These are phyloP conservation scores for Phaeosphaeriaceae sp. DNA, from an alignment of 2,329 filamentous ascomycete genomes.

Conservation along the genomic window DNA sequence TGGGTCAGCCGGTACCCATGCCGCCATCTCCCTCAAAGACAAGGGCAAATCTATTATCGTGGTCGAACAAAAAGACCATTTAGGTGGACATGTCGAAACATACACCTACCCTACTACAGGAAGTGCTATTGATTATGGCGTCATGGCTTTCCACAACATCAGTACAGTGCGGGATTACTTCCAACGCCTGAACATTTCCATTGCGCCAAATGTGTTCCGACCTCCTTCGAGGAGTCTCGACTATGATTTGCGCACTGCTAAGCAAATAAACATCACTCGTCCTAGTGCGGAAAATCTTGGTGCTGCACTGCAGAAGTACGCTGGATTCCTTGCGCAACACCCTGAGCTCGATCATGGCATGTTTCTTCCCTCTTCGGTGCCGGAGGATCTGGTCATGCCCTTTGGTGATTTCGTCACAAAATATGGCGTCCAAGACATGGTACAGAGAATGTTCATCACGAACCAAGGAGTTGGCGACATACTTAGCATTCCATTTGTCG, in stretches of 20 bases:
- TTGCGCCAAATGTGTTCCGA: background rate
- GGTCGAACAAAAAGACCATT: constrained; percentile 46
- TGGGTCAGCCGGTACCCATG: constrained; percentile 51
- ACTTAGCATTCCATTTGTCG: constrained; percentile 51
- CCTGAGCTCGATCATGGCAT: constrained; percentile 48
- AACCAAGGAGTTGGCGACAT: constrained; percentile 45
- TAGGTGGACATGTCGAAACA: constrained; percentile 61
- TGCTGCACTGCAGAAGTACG: constrained; percentile 30
- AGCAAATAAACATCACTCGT: constrained; percentile 3
- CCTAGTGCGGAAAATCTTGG: constrained; percentile 6
- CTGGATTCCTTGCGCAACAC: constrained; percentile 26
- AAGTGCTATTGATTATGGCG: constrained; percentile 45
- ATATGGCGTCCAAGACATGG: constrained; percentile 54
- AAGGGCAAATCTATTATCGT: constrained; percentile 48
- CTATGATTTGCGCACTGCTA: constrained; percentile 44
- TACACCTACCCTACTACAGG: constrained; percentile 50
- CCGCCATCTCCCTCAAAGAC: constrained; percentile 52
- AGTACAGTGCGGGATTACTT: constrained; percentile 43
- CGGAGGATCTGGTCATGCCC: constrained; percentile 58
- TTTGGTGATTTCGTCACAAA: constrained; percentile 60
- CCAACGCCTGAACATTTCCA: constrained; percentile 20
- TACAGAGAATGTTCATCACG: constrained; percentile 44
- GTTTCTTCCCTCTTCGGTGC: constrained; percentile 55
- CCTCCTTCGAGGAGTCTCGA: background rate
- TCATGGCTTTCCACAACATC: constrained; percentile 50